Conservation (phyloP, 1,284 basidiomycete species). For the Coniophora puteana region DNA sequence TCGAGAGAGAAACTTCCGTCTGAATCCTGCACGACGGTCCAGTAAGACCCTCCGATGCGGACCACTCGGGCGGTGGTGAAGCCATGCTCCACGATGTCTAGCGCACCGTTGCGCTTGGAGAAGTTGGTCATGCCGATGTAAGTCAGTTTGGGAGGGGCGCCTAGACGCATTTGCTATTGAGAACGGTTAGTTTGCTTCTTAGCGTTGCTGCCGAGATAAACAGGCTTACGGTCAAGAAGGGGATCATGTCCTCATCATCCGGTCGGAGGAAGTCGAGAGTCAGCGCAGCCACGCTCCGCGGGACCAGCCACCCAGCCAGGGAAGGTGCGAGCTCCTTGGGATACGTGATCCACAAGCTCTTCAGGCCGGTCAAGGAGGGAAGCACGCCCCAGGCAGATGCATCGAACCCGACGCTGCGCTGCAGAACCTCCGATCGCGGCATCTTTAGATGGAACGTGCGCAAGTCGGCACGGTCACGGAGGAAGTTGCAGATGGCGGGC, state of each 20-base stretch:
- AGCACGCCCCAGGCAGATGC: conserved; percentile 69
- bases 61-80: conserved; percentile 59
- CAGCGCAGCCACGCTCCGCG: conserved; percentile 50
- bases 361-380: conserved; percentile 48
- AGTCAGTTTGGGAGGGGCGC: conserved; percentile 49
- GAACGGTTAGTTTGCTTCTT: conserved; percentile 1
- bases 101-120: conserved; percentile 39
- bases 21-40: conserved; percentile 38
- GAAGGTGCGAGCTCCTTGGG: conserved; percentile 60
- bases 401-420: conserved; percentile 57
- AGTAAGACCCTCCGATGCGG: conserved; percentile 50
- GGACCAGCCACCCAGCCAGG: conserved; percentile 65
- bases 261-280: conserved; percentile 41
- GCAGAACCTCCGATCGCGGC: conserved; percentile 40
- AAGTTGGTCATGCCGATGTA: conserved; percentile 53
- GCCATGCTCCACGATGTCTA: conserved; percentile 47
- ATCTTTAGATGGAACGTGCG: conserved; percentile 50
- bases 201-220: not conserved
- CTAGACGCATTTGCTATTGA: conserved; percentile 53
- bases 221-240: conserved; percentile 23
- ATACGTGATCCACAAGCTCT: conserved; percentile 54
- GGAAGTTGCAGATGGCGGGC: conserved; percentile 62
- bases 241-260: conserved; percentile 30
- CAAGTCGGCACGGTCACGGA: conserved; percentile 53
- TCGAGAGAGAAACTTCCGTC: conserved; percentile 38